A percentile compares a stretch with the other conserved stretches of the same genome.
Evolutionary conservation across 169 alveolate genomes (phyloP).

Genomic region (Plasmodium falciparum): DNA sequence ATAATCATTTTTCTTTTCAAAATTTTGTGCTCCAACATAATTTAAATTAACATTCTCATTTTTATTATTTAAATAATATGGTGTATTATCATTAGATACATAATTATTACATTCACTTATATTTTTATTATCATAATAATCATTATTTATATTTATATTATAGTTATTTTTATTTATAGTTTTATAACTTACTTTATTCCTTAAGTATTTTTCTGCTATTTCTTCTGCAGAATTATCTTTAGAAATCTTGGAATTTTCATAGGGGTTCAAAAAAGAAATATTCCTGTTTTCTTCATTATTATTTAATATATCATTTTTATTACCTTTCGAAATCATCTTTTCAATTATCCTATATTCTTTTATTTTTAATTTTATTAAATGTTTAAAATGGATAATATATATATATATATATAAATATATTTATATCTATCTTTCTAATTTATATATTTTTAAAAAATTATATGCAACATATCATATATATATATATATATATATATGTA

Average conservation of each 20-base stretch:
- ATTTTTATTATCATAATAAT: slow-evolving; percentile 15
- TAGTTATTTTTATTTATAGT: slow-evolving; percentile 23
- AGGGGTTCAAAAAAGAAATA: slow-evolving; percentile 13
- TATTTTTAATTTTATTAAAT: neutral
- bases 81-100: neutral
- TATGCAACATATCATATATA: neutral
- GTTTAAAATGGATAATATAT: neutral
- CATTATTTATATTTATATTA: slow-evolving; percentile 1
- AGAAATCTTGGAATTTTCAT: slow-evolving; percentile 47
- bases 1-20: slow-evolving; percentile 13
- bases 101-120: neutral
- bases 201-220: slow-evolving; percentile 72
- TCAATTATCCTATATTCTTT: neutral
- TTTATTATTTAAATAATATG: slow-evolving; percentile 12
- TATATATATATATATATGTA: neutral
- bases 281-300: slow-evolving; percentile 10
- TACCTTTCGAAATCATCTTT: slow-evolving; percentile 25
- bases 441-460: no score
- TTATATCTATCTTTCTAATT: neutral
- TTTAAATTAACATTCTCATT: slow-evolving; percentile 5
- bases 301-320: neutral
- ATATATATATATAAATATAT: neutral
- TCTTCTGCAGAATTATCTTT: slow-evolving; percentile 71
- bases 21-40: slow-evolving; percentile 11
- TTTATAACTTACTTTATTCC: slow-evolving; percentile 66